A percentile compares a stretch with the other conserved stretches of the same genome.
Evolutionary conservation across 495 filamentous ascomycete species (phyloP).

Genomic region (Corynascus novoguineensis): DNA sequence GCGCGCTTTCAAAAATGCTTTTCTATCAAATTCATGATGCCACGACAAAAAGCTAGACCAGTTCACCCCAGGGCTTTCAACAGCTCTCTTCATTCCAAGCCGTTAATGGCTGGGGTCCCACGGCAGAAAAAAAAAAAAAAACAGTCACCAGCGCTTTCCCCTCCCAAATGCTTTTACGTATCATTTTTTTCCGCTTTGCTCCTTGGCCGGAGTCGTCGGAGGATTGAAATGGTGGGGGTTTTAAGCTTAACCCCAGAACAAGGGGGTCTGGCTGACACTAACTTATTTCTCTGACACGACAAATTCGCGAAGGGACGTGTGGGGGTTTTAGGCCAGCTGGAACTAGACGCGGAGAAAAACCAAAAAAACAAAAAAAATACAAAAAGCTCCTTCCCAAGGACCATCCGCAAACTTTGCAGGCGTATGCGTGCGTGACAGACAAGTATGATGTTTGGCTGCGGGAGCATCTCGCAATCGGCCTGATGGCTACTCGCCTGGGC

Average conservation of each 20-base stretch:
- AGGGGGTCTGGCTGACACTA: background rate
- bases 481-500: background rate
- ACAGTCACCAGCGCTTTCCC: too few relatives aligned
- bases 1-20: background rate
- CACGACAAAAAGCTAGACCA: slow-evolving; percentile 2
- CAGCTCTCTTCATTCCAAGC: background rate
- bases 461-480: slow-evolving; percentile 4
- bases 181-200: slow-evolving; percentile 1
- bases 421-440: slow-evolving; percentile 1
- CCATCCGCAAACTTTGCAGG: too few relatives aligned
- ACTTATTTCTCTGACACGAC: slow-evolving; percentile 12
- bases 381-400: too few relatives aligned
- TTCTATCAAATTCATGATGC: slow-evolving; percentile 2
- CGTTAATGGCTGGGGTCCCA: background rate
- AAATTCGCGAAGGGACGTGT: background rate
- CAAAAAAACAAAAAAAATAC: background rate
- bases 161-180: slow-evolving; percentile 5
- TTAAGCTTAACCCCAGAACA: background rate
- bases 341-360: background rate
- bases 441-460: slow-evolving; percentile 3
- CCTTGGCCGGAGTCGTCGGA: background rate
- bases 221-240: background rate
- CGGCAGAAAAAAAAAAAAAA: too few relatives aligned
- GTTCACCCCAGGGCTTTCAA: too few relatives aligned
- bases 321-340: background rate